These are phyloP conservation scores for Citeromyces matritensis DNA, from an alignment of 805 yeast genomes.

Conservation along the genomic window DNA sequence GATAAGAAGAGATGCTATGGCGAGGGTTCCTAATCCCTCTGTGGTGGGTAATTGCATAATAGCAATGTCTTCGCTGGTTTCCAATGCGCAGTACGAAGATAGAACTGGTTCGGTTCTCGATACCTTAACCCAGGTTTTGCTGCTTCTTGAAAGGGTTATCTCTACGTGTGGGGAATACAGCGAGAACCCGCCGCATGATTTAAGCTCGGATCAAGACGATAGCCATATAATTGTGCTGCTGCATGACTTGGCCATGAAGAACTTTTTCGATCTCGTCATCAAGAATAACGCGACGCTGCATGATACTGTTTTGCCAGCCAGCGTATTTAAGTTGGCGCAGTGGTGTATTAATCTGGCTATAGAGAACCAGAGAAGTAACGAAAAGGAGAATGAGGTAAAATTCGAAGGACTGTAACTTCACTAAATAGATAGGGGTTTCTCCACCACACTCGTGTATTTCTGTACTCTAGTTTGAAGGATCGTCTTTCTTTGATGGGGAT, in stretches of 20 bases:
- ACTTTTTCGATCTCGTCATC: slow-evolving; percentile 50
- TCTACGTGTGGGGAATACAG: slow-evolving; percentile 32
- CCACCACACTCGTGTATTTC: neutral
- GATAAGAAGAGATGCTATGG: slow-evolving; percentile 37
- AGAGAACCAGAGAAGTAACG: slow-evolving; percentile 24
- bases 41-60: slow-evolving; percentile 49
- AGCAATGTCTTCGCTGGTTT: slow-evolving; percentile 38
- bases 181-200: slow-evolving; percentile 12
- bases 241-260: slow-evolving; percentile 49
- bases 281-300: slow-evolving; percentile 48
- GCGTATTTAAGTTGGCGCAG: slow-evolving; percentile 53
- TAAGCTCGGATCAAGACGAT: slow-evolving; percentile 9
- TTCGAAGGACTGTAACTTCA: neutral
- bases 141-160: slow-evolving; percentile 45
- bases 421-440: neutral
- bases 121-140: slow-evolving; percentile 42
- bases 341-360: slow-evolving; percentile 58
- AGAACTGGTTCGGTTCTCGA: slow-evolving; percentile 35
- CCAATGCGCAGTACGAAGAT: slow-evolving; percentile 53
- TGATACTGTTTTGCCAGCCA: slow-evolving; percentile 47
- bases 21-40: slow-evolving; percentile 43
- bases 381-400: slow-evolving; percentile 1
- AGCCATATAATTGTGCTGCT: slow-evolving; percentile 33
- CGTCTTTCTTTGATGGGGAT: neutral
- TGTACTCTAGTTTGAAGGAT: neutral